phyloP scores from a whole-genome alignment of 2,329 filamentous ascomycete genomes.

The Clarireedia hainanense region DNA sequence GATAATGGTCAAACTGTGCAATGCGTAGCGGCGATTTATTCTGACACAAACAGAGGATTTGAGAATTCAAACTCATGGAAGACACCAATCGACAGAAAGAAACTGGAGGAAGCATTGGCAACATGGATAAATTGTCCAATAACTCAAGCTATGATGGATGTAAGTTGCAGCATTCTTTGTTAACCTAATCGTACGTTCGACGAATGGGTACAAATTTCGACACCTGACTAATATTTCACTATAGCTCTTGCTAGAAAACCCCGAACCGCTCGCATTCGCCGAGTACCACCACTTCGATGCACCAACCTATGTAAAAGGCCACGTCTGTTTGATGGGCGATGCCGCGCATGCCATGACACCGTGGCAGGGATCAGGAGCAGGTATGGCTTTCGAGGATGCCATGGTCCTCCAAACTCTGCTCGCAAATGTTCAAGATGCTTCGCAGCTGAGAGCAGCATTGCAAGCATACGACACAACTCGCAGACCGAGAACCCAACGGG shows the following conservation, averaged over 20 bases:
- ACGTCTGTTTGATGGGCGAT: background rate
- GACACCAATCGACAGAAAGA: background rate
- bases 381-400: background rate
- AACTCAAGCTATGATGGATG: background rate
- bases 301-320: background rate
- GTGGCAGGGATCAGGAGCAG: background rate
- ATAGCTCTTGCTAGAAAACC: background rate
- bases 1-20: background rate
- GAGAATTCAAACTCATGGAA: background rate
- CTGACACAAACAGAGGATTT: background rate
- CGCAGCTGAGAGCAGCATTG: background rate
- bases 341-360: background rate
- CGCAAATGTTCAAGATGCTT: background rate
- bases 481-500: background rate
- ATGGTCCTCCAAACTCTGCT: background rate
- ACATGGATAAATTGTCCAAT: background rate
- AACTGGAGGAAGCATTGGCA: background rate
- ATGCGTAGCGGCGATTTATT: background rate
- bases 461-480: background rate
- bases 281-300: background rate
- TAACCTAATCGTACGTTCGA: too few relatives aligned
- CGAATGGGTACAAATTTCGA: too few relatives aligned
- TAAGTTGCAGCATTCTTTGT: too few relatives aligned
- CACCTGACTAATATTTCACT: too few relatives aligned
- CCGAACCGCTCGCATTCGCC: background rate